Evolutionary conservation across 768 basidiomycete genomes (phyloP), one percentile per base, ranked within the genome.

Genomic region (Russula vinacea): DNA sequence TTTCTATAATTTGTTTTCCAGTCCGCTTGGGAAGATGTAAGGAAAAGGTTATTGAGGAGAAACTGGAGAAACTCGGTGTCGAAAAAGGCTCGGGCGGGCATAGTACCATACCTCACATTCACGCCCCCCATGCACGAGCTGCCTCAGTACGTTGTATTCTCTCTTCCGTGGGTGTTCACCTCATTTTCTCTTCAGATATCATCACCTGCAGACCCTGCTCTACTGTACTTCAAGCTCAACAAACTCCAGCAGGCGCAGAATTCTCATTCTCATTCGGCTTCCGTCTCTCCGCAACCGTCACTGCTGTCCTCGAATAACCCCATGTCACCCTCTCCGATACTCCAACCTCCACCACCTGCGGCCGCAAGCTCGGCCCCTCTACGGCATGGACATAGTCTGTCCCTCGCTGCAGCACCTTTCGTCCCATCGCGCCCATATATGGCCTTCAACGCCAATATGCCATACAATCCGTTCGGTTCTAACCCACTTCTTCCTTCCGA

Each of bases 171-270:
- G 40, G 35, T 61, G 58, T 62, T 39, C 39, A 35, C n/a, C 49
- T 62, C 53, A 64, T 17, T 19, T 22, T 35, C 26, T 50, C 52
- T 63, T 26, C 70, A 94, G 92, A 90, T 93, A 75, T 93, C 92
- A 2, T 92, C 90, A n/a, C 90, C 92, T 33, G 91, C 91, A 5
- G 92, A 93, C 72, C 91, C 92, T 33, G 88, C 89, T 22, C 74
- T 94, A 26, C 78, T 94, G 22, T 81, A 85, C 68, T 92, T 88
- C 76, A 92, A 91, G 74, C 78, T 93, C 50, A 91, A 90, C 76
- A 91, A 90, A 74, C 78, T 94, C 11, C 90, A 91, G 67, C 87
- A 87, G 74, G 81, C 87, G 0, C 88, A 90, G 60, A 81, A 68
- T 58, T 76, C 82, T 3, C 76, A 80, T 4, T 72, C 78, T 1